A percentile compares a stretch with the other conserved stretches of the same genome.
Conservation (phyloP, 805 yeast genomes). For the Candida chauliodis region DNA sequence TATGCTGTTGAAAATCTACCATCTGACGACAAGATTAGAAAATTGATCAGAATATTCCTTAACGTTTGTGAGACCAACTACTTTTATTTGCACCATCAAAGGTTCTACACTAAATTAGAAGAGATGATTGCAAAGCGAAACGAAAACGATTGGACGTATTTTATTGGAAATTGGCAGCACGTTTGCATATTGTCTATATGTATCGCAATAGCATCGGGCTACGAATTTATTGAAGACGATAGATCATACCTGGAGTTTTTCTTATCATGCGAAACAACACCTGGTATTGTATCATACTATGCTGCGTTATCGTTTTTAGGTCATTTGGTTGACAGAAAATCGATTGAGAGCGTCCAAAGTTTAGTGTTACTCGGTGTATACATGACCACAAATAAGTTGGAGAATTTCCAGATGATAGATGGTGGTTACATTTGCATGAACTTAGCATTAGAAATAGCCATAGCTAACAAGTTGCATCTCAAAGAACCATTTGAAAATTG, state of each 20-base stretch:
- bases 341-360: constrained; percentile 13
- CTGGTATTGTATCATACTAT: constrained; percentile 13
- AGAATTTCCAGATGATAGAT: constrained; percentile 13
- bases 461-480: constrained; percentile 12
- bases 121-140: constrained; percentile 8
- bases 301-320: constrained; percentile 15
- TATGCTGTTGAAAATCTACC: constrained; percentile 14
- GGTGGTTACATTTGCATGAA: constrained; percentile 14
- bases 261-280: constrained; percentile 10
- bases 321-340: constrained; percentile 13
- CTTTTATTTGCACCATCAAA: constrained; percentile 14
- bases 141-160: constrained; percentile 9
- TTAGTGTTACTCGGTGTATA: constrained; percentile 14
- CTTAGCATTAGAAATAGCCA: constrained; percentile 14
- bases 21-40: constrained; percentile 9
- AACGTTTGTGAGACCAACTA: constrained; percentile 16
- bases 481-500: constrained; percentile 9
- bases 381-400: constrained; percentile 17
- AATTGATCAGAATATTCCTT: constrained; percentile 11
- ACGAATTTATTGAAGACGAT: constrained; percentile 13
- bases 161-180: constrained; percentile 12
- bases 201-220: constrained; percentile 14
- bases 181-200: constrained; percentile 10
- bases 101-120: constrained; percentile 7
- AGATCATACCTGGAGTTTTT: constrained; percentile 5